Evolutionary conservation across 192 early-diverging fungal species (phyloP), one percentile per base, ranked within the genome.

Genomic region (Linnemannia elongata): DNA sequence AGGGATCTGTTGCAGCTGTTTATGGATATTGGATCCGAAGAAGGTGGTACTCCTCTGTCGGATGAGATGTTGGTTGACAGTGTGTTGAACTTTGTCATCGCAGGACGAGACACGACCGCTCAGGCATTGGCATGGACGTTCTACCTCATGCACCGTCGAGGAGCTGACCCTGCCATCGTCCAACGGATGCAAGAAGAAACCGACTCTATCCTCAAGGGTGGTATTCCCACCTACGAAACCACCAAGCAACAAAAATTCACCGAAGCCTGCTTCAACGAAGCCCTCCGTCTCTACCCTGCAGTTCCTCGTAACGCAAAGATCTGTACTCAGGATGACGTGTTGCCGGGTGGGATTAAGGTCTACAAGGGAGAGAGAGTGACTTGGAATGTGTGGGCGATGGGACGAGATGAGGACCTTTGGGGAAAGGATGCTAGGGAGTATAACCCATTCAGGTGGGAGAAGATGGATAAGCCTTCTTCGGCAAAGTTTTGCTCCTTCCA

Each of bases 391-490:
- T 96, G 88, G 33, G 80, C 79, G 22, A 90, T 93, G 89, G 95
- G 92, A 1, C 79, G 93, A 76, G 77, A 74, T 18, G 63, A 82
- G 63, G 60, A 86, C 24, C 77, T 93, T 30, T 96, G 94, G 95
- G 95, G 95, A 20, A 49, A 76, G 22, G 92, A 95, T 83, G 94
- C 94, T 2, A 82, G 74, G 42, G 81, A 90, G 55, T 96, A 94
- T 81, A 81, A 88, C 10, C 95, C 95, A 38, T 91, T 94, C 44
- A 88, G 94, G 20, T 96, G 94, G 92, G 76, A 93, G 30, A 45
- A 42, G 1, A 82, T 54, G 15, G 88, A 85, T 41, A 82, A 83
- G 41, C 83, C 81, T 15, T 79, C 71, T 9, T 88, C 81, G 17
- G 88, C 88, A 63, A 89, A 92, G 87, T 93, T 89, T 76, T 70